Conservation (phyloP, 805 yeast species). For the Saccharomyces paradoxus region DNA sequence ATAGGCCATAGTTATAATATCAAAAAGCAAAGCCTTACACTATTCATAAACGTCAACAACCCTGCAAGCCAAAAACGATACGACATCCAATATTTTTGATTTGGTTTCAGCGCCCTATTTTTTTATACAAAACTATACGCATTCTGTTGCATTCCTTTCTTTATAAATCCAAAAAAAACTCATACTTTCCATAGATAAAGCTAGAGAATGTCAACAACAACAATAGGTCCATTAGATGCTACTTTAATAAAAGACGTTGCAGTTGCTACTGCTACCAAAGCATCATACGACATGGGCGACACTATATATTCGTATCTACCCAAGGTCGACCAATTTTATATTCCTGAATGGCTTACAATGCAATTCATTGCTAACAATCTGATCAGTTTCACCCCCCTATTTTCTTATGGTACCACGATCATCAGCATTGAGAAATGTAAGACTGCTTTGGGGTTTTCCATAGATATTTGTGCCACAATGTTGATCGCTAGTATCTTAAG, state of each 20-base stretch:
- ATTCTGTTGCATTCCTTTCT: background rate
- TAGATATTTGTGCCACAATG: conserved; percentile 93
- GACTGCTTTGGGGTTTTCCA: conserved; percentile 71
- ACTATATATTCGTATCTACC: conserved; percentile 28
- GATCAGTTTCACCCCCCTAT: conserved; percentile 73
- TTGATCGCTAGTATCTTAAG: conserved; percentile 64
- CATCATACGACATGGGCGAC: conserved; percentile 9
- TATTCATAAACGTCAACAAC: background rate
- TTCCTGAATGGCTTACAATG: conserved; percentile 44
- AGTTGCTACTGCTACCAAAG: background rate
- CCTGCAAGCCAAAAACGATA: background rate
- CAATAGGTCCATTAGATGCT: background rate
- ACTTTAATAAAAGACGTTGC: conserved; percentile 3
- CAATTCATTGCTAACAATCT: conserved; percentile 54
- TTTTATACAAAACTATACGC: background rate
- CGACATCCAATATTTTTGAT: background rate
- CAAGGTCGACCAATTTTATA: conserved; percentile 36
- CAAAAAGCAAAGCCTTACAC: background rate
- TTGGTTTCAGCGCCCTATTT: background rate
- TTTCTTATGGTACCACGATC: conserved; percentile 82
- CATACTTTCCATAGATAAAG: background rate
- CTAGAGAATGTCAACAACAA: background rate
- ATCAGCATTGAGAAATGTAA: conserved; percentile 53
- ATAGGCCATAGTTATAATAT: background rate
- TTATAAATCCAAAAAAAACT: background rate